These are phyloP conservation scores for Neonectria magnoliae DNA, from an alignment of 2,329 filamentous ascomycete genomes.

Conservation along the genomic window DNA sequence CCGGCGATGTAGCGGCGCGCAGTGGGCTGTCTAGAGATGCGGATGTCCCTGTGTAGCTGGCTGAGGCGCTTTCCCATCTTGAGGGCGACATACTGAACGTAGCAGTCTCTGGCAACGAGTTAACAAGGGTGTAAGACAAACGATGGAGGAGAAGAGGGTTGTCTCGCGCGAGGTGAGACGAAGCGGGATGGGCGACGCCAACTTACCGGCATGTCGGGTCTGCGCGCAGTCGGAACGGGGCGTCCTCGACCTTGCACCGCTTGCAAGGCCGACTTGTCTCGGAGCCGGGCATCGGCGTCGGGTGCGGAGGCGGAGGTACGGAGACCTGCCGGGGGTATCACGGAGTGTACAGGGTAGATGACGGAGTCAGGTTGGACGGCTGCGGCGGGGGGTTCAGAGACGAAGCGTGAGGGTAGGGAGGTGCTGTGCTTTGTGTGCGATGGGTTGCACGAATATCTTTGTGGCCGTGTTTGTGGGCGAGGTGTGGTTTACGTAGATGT, in stretches of 20 bases:
- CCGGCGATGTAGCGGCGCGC: slow-evolving; percentile 72
- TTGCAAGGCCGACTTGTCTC: slow-evolving; percentile 43
- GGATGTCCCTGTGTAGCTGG: slow-evolving; percentile 60
- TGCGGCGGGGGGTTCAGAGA: background rate
- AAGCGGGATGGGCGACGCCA: background rate
- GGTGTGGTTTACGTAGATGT: background rate
- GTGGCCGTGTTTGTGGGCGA: background rate
- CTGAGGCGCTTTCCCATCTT: slow-evolving; percentile 81
- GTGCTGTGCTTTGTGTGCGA: background rate
- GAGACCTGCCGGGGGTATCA: background rate
- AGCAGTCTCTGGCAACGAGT: slow-evolving; percentile 66
- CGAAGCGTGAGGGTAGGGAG: background rate
- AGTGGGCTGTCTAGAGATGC: slow-evolving; percentile 47
- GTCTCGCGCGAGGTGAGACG: background rate
- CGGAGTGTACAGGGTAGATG: slow-evolving; percentile 36
- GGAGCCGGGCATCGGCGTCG: slow-evolving; percentile 31
- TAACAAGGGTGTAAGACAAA: background rate
- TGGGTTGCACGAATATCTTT: background rate
- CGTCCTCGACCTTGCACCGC: slow-evolving; percentile 46
- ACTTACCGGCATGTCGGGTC: slow-evolving; percentile 48
- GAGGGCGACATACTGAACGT: slow-evolving; percentile 77
- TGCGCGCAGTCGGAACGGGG: slow-evolving; percentile 44
- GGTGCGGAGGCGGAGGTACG: slow-evolving; percentile 3
- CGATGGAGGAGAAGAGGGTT: background rate
- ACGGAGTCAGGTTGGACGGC: slow-evolving; percentile 1